phyloP scores from a whole-genome alignment of 192 early-diverging fungal species.

The Podila minutissima region DNA sequence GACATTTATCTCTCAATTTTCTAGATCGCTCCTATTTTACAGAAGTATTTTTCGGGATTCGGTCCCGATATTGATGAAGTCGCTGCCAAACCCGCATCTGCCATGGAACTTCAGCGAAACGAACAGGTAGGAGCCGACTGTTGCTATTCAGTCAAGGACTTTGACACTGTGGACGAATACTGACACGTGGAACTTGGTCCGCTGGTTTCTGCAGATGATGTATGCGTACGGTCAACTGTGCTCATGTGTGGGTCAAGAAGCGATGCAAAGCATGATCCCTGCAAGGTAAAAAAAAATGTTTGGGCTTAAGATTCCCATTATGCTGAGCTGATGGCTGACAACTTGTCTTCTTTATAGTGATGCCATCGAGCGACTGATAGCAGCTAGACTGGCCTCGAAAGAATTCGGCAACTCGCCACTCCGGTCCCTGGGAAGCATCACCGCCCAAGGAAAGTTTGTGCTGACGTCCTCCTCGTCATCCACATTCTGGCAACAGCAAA shows the following conservation, averaged over 20 bases:
- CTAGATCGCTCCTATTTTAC: constrained; percentile 63
- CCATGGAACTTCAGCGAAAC: constrained; percentile 57
- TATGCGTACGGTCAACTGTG: constrained; percentile 67
- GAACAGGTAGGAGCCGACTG: constrained; percentile 52
- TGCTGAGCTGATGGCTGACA: neutral
- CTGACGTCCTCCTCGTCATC: constrained; percentile 21
- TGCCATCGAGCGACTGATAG: constrained; percentile 62
- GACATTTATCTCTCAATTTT: neutral
- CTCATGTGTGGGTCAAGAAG: constrained; percentile 61
- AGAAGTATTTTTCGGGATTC: constrained; percentile 70
- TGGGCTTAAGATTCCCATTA: neutral
- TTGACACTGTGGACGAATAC: neutral
- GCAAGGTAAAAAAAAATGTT: constrained; percentile 46
- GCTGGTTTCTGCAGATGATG: constrained; percentile 55
- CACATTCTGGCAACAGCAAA: constrained; percentile 47
- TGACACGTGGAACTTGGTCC: neutral
- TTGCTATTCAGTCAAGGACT: neutral
- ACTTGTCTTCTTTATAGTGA: constrained; percentile 33
- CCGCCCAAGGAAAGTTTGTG: constrained; percentile 47
- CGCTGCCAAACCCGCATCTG: constrained; percentile 28
- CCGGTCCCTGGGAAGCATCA: constrained; percentile 38
- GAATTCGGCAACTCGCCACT: constrained; percentile 50
- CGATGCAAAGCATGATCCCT: constrained; percentile 61
- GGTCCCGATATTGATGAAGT: constrained; percentile 40
- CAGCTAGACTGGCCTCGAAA: constrained; percentile 56